Base-by-base conservation (phyloP, 805 yeast genomes). In the Nakazawaea holstii region DNA sequence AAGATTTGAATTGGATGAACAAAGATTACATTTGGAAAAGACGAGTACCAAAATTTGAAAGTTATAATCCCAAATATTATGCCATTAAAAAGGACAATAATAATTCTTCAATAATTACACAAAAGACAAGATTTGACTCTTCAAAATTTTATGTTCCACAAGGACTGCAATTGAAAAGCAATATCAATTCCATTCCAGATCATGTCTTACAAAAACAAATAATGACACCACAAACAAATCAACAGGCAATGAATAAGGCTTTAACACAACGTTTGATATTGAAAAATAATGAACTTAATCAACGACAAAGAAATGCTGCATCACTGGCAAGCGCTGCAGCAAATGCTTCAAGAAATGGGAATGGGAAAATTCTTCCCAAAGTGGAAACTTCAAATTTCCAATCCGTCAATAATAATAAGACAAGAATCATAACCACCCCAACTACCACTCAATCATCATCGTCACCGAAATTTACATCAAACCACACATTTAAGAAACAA, bases 1-100 rank as follows among this genome's bases (percentile, higher is more conserved):
- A 72, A 35, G 73, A 69, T 9, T 63, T 84, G 6, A 75, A 87
- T 55, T 92, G 96, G 85, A 57, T 64, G 15, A 79, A 85, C 53
- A 77, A 77, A 51, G 74, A 76, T 38, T 65, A 66, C 43, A 76
- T 92, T 10, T 91, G 97, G 97, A 72, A 74, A 39, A 59, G 70
- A 1, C 69, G 72, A 15, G 82, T 82, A 1, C 96, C 96, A 1
- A 79, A 78, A 55, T 59, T 88, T 38, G 84, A 82, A 46, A 82
- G 89, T 0, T 85, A 81, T 58, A 80, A 80, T 51, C 73, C 64
- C 49, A 60, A 64, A 32, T 37, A 62, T 5, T 65, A 67, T 50
- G 27, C 39, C 13, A 24, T 6, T 14, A 48, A 48, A 27, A 32
- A 38, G 24, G 28, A 35, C 5, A n/a, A 15, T 32, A 20, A 20